Conservation (phyloP, 164 flowering plant genomes). For the Vitis vinifera region DNA sequence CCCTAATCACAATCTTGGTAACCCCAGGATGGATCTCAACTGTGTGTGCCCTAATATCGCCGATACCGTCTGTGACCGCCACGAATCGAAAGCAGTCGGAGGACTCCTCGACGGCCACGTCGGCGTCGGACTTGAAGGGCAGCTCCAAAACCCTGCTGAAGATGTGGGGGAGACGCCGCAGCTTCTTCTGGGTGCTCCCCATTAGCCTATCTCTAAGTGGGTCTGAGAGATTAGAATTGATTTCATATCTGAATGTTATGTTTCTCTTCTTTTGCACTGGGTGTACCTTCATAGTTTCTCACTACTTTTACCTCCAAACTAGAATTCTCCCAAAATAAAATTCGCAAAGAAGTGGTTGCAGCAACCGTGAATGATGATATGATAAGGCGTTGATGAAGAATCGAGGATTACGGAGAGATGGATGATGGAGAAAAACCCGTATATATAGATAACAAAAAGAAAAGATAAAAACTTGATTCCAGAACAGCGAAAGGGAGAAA, state of each 20-base stretch:
- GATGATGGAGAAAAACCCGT: too few relatives aligned
- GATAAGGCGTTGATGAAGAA: too few relatives aligned
- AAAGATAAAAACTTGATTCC: too few relatives aligned
- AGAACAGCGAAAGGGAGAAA: too few relatives aligned
- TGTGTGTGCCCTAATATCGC: conserved; percentile 46
- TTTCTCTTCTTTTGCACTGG: conserved; percentile 56
- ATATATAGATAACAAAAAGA: too few relatives aligned
- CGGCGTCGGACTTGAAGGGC: conserved; percentile 72
- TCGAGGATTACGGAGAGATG: too few relatives aligned
- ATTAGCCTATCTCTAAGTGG: conserved; percentile 3
- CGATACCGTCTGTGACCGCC: conserved; percentile 34
- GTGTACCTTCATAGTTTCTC: conserved; percentile 42
- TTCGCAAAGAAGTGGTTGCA: too few relatives aligned
- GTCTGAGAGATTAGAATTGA: not conserved
- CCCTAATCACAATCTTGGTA: conserved; percentile 62
- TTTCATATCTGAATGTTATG: conserved; percentile 23
- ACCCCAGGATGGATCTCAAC: conserved; percentile 76
- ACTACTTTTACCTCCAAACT: too few relatives aligned
- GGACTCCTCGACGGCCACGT: conserved; percentile 60
- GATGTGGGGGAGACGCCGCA: conserved; percentile 76
- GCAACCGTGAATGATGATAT: too few relatives aligned
- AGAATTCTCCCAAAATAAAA: too few relatives aligned
- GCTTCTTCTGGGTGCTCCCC: conserved; percentile 44
- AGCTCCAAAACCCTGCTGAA: conserved; percentile 76
- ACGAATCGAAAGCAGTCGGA: conserved; percentile 53